These are phyloP conservation scores for Curvularia spicifera DNA, from an alignment of 2,329 filamentous ascomycete genomes.

Conservation along the genomic window DNA sequence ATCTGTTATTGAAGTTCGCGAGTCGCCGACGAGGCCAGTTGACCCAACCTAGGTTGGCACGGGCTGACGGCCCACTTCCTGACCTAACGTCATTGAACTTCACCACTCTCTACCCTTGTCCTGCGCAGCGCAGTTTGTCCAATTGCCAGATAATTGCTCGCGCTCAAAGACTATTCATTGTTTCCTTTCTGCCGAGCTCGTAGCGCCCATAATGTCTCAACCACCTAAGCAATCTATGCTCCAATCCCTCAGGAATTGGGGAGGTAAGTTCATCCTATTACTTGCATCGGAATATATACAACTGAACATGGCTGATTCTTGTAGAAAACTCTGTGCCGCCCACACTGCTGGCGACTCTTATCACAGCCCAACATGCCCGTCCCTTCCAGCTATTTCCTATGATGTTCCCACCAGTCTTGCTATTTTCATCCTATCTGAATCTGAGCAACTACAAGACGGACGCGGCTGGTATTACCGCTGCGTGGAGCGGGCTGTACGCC, in stretches of 20 bases:
- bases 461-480: conserved; percentile 67
- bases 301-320: conserved; percentile 11
- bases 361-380: conserved; percentile 70
- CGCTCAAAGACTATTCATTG: neutral
- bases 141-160: neutral
- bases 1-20: conserved; percentile 26
- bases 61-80: conserved; percentile 19
- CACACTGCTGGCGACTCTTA: conserved; percentile 68
- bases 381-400: conserved; percentile 71
- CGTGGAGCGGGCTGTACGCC: conserved; percentile 71
- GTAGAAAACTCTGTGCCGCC: conserved; percentile 69
- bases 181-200: neutral
- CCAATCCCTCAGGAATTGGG: conserved; percentile 58
- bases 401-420: conserved; percentile 69
- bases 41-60: conserved; percentile 34
- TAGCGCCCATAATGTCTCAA: conserved; percentile 46
- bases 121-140: neutral
- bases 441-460: conserved; percentile 67
- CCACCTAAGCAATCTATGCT: conserved; percentile 50
- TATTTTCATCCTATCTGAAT: conserved; percentile 72
- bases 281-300: neutral
- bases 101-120: conserved; percentile 18
- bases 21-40: conserved; percentile 37
- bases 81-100: conserved; percentile 37
- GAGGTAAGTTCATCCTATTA: conserved; percentile 52